Base-by-base conservation (phyloP, 495 filamentous ascomycete genomes). In the Talaromyces adpressus region DNA sequence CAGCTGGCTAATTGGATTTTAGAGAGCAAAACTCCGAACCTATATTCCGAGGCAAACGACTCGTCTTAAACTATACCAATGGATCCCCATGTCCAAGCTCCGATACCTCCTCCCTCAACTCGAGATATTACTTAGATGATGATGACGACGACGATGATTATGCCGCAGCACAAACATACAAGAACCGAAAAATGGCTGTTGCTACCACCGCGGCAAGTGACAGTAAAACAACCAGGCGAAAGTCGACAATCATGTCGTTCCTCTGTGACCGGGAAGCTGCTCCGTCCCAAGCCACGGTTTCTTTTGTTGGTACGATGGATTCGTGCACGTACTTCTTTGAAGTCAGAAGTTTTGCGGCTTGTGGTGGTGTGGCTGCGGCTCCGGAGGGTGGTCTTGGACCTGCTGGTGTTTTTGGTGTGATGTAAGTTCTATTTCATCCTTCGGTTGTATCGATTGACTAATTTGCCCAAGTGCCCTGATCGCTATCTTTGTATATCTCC, bases 241-340 rank as follows among this genome's bases (percentile, higher is more conserved):
- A 97, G 71, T 94, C 89, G 1, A 89, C 92, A 8, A 85, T 93
- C 60, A 92, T 99, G 79, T 93, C 90, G 32, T 91, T 98, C 75
- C 89, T 93, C 70, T 98, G 95, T 77, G 93, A 97, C 68, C 85
- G 85, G 57, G 91, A 96, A 63, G 71, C 79, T 8, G 73, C 80
- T 2, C 72, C 77, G 6, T 82, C 86, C 8, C 84, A 85, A 27
- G 83, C 88, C 16, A 84, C 86, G 14, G 71, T 87, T 4, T 89
- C 90, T 5, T 99, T 96, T 72, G 86, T 98, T 57, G 91, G 90
- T 62, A 84, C 89, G 22, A 87, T 88, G 74, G 91, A 97, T 69
- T 85, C 91, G 57, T 99, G 95, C 79, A 84, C 90, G n/a, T 99
- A 97, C 76, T 90, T 95, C 73, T 99, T 99, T 76, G 92, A 97